These are phyloP conservation scores for Yarrowia galli DNA, from an alignment of 1,139 yeast species.

Conservation along the genomic window DNA sequence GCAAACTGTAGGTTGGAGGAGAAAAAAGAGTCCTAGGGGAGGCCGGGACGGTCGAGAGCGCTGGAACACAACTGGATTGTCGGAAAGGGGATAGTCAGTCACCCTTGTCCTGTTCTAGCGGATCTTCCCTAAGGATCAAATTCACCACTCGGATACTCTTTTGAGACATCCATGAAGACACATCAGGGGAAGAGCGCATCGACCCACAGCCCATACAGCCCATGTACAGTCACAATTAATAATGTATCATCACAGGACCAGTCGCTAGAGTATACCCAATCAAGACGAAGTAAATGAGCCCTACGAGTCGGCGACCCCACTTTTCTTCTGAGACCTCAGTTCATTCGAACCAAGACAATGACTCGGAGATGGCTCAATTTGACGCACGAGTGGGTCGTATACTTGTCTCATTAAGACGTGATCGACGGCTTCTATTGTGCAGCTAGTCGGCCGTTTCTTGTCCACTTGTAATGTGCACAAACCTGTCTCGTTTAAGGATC, in stretches of 20 bases:
- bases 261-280: neutral
- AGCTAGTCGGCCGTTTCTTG: neutral
- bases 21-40: no score
- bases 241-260: neutral
- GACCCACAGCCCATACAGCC: neutral
- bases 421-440: conserved; percentile 1
- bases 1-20: neutral
- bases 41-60: no score
- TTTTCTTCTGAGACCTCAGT: neutral
- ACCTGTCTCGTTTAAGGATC: neutral
- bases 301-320: neutral
- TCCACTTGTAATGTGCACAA: neutral
- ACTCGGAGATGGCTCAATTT: conserved; percentile 14
- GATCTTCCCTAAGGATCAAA: no score
- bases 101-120: no score
- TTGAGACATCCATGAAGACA: no score
- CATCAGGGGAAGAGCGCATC: no score
- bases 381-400: neutral
- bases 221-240: conserved; percentile 10
- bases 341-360: conserved; percentile 15
- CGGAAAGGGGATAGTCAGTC: no score
- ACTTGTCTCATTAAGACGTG: conserved; percentile 6
- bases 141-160: no score
- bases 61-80: no score
- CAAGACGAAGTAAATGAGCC: neutral